These are phyloP conservation scores for Tylopilus sp. DNA, from an alignment of 768 basidiomycete species.

Conservation along the genomic window DNA sequence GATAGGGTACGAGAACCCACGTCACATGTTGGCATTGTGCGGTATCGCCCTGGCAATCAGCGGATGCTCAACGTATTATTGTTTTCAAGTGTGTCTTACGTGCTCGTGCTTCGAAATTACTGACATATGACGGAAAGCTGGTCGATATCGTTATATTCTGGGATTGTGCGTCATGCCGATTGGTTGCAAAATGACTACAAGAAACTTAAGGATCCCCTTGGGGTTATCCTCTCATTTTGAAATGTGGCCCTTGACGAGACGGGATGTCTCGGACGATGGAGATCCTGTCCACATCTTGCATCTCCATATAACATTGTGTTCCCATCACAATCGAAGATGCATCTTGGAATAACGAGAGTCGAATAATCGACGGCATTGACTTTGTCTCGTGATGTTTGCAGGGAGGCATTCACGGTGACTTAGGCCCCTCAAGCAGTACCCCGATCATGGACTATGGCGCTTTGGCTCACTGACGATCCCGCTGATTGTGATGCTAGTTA, in stretches of 20 bases:
- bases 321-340: not conserved
- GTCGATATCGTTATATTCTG: slow-evolving; percentile 12
- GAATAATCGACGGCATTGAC: not conserved
- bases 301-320: slow-evolving; percentile 1
- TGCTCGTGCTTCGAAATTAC: not conserved
- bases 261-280: not conserved
- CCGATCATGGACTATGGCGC: too few species aligned
- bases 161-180: slow-evolving; percentile 12
- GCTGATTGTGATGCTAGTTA: not conserved
- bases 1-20: not conserved
- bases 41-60: not conserved
- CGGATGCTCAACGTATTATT: not conserved
- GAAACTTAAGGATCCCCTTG: not conserved
- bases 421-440: not conserved
- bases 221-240: slow-evolving; percentile 24
- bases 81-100: slow-evolving; percentile 5
- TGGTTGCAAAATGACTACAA: not conserved
- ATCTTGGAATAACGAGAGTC: not conserved
- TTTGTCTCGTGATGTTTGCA: not conserved
- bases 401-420: not conserved
- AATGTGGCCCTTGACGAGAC: slow-evolving; percentile 19
- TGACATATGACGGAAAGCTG: slow-evolving; percentile 11
- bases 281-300: slow-evolving; percentile 9
- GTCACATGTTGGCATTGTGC: slow-evolving; percentile 1
- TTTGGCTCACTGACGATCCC: too few species aligned